A percentile compares a stretch with the other conserved stretches of the same genome.
These are phyloP conservation scores for Fraxinus angustifolia DNA, from an alignment of 305 asterid species.

Conservation along the genomic window DNA sequence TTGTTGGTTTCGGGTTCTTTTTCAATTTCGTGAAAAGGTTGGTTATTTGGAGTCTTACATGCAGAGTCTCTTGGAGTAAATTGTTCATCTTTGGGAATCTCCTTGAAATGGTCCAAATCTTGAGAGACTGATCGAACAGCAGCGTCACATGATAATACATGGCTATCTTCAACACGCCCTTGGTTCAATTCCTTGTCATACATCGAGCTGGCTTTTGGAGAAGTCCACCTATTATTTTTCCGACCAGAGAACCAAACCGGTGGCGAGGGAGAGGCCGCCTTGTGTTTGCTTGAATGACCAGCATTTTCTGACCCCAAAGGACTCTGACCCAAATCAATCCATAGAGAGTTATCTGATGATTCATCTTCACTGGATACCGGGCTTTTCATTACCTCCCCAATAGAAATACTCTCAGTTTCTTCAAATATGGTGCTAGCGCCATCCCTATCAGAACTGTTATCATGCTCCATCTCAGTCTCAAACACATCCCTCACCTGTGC, in stretches of 20 bases:
- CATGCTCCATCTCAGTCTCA: conserved; percentile 83
- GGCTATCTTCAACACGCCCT: conserved; percentile 36
- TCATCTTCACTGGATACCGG: too few species aligned
- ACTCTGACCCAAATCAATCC: conserved; percentile 40
- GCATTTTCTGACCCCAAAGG: conserved; percentile 69
- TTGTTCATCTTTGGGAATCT: too few species aligned
- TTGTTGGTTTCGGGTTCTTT: too few species aligned
- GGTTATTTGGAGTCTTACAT: too few species aligned
- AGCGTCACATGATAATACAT: too few species aligned
- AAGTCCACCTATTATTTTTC: conserved; percentile 53
- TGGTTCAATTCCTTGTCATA: conserved; percentile 52
- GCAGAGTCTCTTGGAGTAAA: too few species aligned
- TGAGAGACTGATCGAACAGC: too few species aligned
- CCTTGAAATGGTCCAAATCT: too few species aligned
- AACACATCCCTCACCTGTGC: conserved; percentile 93
- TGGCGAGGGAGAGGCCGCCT: conserved; percentile 63
- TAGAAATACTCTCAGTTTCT: too few species aligned
- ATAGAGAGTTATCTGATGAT: too few species aligned
- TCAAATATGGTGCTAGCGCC: conserved; percentile 71
- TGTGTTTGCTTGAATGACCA: conserved; percentile 49
- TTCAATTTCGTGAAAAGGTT: too few species aligned
- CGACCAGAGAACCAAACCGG: conserved; percentile 81
- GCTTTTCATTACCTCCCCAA: too few species aligned
- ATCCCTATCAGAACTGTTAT: conserved; percentile 75
- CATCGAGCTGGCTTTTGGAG: conserved; percentile 75